Evolutionary conservation across 2,329 filamentous ascomycete genomes (phyloP), one percentile per base, ranked within the genome.

Genomic region (Paraconiothyrium sp.): DNA sequence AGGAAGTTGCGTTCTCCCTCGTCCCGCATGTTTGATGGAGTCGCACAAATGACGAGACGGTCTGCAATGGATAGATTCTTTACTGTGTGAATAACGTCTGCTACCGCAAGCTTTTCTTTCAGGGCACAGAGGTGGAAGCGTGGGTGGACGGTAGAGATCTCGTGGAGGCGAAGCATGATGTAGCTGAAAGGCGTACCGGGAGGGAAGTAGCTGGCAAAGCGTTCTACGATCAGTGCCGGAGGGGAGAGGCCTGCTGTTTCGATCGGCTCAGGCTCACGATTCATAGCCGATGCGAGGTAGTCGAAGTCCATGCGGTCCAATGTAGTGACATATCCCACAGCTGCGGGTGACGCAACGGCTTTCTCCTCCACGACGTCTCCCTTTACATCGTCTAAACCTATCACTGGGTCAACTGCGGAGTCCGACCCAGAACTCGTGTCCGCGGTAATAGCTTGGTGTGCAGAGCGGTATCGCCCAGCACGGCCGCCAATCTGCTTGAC

Each of bases 401-500:
- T 68, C 4, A 56, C 56, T 22, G 66, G 56, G 14, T 72, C 67
- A 4, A 46, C 54, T 11, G 54, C 54, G 13, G 54, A 22, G 2
- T 61, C 58, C 3, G 60, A 43, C 9, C 63, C 48, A 13, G 60
- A 44, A 11, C 57, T 57, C 34, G 62, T 57, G 16, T 75, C 76
- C 11, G 67, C 58, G 10, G 61, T 70, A 35, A 74, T 71, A 32
- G 85, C 84, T 72, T 91, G 84, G 32, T 84, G 82, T 2, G 92
- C 92, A 32, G 90, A 90, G 59, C 90, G 89, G 78, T 90, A 99
- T 49, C 95, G 90, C 32, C 95, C 95, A 13, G 95, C 95, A 67
- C 95, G 89, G 20, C 95, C 95, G 54, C 89, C 95, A 72, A 99
- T 99, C 75, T 99, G 95, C 78, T 97, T 97, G 71, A 97, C 85